These are phyloP conservation scores for Globisporangium recalcitrans DNA, from an alignment of 352 stramenopile species.

Conservation along the genomic window DNA sequence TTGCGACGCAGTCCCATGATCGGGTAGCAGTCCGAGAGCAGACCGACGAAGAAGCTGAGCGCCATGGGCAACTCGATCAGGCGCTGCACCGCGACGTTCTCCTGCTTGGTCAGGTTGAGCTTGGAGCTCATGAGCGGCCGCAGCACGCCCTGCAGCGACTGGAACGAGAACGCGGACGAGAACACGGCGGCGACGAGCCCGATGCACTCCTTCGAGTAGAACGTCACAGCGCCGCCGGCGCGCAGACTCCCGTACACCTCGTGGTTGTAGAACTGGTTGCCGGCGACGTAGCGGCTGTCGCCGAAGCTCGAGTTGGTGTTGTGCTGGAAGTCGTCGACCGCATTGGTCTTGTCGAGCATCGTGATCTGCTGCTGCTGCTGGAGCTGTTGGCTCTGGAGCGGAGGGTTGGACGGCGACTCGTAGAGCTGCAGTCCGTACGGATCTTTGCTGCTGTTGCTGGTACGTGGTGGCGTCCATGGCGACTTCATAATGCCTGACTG, in stretches of 20 bases:
- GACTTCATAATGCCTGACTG: conserved; percentile 5
- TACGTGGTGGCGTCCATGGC: conserved; percentile 7
- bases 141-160: conserved; percentile 13
- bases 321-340: not conserved
- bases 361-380: conserved; percentile 1
- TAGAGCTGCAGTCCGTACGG: conserved; percentile 12
- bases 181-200: conserved; percentile 20
- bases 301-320: not conserved
- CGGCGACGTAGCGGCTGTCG: conserved; percentile 13
- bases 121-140: conserved; percentile 17
- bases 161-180: conserved; percentile 20
- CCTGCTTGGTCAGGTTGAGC: conserved; percentile 16
- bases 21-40: conserved; percentile 87
- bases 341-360: conserved; percentile 10
- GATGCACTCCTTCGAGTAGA: conserved; percentile 20
- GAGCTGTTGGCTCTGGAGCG: not conserved
- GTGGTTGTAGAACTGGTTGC: conserved; percentile 43
- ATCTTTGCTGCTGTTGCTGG: not conserved
- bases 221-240: conserved; percentile 11
- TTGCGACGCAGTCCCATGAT: conserved; percentile 88
- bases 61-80: conserved; percentile 83
- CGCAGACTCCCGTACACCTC: conserved; percentile 50
- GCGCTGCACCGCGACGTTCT: conserved; percentile 26
- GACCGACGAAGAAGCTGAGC: conserved; percentile 85
- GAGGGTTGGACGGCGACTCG: conserved; percentile 8